Conservation (phyloP, 208 protist genomes). For the Leptomonas pyrrhocoris region DNA sequence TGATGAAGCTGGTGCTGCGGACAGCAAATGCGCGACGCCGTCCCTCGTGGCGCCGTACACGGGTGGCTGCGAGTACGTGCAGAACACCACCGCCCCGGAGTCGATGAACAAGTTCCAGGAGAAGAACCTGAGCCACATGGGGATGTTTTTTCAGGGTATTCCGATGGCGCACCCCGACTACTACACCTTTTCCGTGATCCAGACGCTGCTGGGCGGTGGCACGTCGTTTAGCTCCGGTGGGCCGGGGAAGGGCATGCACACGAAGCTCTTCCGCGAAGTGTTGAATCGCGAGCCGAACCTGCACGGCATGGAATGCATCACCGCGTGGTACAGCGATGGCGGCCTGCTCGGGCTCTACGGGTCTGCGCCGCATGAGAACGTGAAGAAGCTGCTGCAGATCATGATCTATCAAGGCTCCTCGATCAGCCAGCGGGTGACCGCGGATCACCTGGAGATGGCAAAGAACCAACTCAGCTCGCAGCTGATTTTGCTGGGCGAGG, state of each 20-base stretch:
- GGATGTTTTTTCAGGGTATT: slow-evolving; percentile 85
- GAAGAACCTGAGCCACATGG: slow-evolving; percentile 90
- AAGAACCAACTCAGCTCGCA: slow-evolving; percentile 89
- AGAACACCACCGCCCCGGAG: slow-evolving; percentile 87
- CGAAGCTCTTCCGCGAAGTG: slow-evolving; percentile 91
- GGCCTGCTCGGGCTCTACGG: slow-evolving; percentile 91
- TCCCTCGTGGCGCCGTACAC: slow-evolving; percentile 58
- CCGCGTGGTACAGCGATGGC: slow-evolving; percentile 90
- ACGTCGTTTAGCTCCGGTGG: slow-evolving; percentile 91
- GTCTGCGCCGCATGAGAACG: slow-evolving; percentile 79
- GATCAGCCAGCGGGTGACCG: slow-evolving; percentile 79
- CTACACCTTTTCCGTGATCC: slow-evolving; percentile 88
- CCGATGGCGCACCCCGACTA: slow-evolving; percentile 86
- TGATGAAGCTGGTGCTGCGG: slow-evolving; percentile 11
- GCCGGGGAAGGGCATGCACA: slow-evolving; percentile 94
- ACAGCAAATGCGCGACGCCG: background rate
- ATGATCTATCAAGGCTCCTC: slow-evolving; percentile 81
- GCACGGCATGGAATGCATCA: slow-evolving; percentile 89
- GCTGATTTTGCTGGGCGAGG: slow-evolving; percentile 85
- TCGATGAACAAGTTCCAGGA: slow-evolving; percentile 93
- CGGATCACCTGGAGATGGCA: slow-evolving; percentile 85
- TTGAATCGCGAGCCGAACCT: slow-evolving; percentile 75
- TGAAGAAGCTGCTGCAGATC: slow-evolving; percentile 61
- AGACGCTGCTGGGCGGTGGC: slow-evolving; percentile 88
- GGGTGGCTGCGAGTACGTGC: slow-evolving; percentile 67